These are phyloP conservation scores for Butyriboletus loyo DNA, from an alignment of 768 basidiomycete species.

Conservation along the genomic window DNA sequence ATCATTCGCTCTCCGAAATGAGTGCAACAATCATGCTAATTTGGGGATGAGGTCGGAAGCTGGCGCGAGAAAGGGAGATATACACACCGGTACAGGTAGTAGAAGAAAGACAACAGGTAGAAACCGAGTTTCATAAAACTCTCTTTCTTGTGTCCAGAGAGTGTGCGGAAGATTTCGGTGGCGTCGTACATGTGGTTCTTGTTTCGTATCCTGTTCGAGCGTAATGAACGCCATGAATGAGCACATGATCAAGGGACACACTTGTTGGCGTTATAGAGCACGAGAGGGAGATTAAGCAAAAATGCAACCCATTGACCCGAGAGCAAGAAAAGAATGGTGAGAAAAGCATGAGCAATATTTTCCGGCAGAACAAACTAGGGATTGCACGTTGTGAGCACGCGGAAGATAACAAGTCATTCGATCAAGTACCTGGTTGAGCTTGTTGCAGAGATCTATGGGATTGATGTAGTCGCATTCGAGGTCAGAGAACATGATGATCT, in stretches of 20 bases:
- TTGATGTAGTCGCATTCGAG: constrained; percentile 99
- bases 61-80: background rate
- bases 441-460: constrained; percentile 99
- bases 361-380: constrained; percentile 95
- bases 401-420: constrained; percentile 2
- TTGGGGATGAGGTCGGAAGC: background rate
- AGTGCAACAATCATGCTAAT: constrained; percentile 82
- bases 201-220: constrained; percentile 67
- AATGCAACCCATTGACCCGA: constrained; percentile 96
- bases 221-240: background rate
- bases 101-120: constrained; percentile 89
- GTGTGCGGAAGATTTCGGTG: constrained; percentile 96
- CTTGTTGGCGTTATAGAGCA: constrained; percentile 94
- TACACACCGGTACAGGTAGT: constrained; percentile 83
- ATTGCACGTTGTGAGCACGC: background rate
- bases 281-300: constrained; percentile 82
- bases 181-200: constrained; percentile 99
- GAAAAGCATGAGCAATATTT: constrained; percentile 91
- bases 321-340: constrained; percentile 87
- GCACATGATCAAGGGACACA: constrained; percentile 37
- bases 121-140: constrained; percentile 93
- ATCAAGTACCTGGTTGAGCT: constrained; percentile 93
- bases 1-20: constrained; percentile 72
- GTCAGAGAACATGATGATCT: constrained; percentile 99
- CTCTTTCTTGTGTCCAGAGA: constrained; percentile 93